Conservation (phyloP, 192 early-diverging fungal species). For the Entrophospora sp. region DNA sequence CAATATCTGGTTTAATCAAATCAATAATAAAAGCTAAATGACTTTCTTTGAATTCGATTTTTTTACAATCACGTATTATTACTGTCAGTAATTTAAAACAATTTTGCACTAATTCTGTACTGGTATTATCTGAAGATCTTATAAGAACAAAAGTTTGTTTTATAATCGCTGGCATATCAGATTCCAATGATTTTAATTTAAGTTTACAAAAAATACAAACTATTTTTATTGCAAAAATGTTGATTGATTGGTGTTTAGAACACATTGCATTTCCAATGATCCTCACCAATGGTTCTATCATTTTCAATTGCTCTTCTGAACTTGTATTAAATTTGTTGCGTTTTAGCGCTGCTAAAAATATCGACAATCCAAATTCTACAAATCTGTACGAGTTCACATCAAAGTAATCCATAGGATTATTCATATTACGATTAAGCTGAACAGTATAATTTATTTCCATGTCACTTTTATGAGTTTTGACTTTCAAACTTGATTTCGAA, state of each 20-base stretch:
- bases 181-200: constrained; percentile 60
- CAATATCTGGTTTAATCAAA: constrained; percentile 80
- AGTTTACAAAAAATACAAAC: constrained; percentile 62
- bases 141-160: constrained; percentile 73
- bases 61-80: constrained; percentile 68
- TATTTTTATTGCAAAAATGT: constrained; percentile 59
- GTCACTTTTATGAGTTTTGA: constrained; percentile 40
- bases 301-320: constrained; percentile 48
- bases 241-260: constrained; percentile 68
- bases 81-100: constrained; percentile 77
- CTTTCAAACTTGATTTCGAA: constrained; percentile 52
- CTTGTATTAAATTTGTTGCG: constrained; percentile 48
- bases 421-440: constrained; percentile 54
- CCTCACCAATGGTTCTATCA: constrained; percentile 76
- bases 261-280: constrained; percentile 75
- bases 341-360: constrained; percentile 65
- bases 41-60: constrained; percentile 54
- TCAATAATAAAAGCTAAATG: constrained; percentile 75
- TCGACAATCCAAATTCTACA: constrained; percentile 85
- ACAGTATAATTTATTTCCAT: constrained; percentile 66
- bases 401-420: constrained; percentile 64
- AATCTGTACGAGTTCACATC: constrained; percentile 83
- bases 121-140: constrained; percentile 47
- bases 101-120: constrained; percentile 63
- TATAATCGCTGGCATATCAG: constrained; percentile 62